Evolutionary conservation across 257 asterid species (phyloP), one percentile per base, ranked within the genome.

Genomic region (Jaltomata sinuosa): DNA sequence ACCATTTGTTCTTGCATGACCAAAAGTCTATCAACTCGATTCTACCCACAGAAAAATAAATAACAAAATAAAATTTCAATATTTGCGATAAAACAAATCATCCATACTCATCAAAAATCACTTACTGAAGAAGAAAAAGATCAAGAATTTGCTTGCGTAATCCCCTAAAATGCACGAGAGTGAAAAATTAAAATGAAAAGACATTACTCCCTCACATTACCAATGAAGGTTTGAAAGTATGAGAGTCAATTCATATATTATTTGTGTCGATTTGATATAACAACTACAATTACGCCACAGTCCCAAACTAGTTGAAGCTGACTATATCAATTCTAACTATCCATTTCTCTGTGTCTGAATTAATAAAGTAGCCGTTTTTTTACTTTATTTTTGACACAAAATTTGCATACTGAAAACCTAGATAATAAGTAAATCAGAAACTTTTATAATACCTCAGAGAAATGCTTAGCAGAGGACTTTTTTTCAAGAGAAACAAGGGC

Each of bases 1-100:
- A 85, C 89, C 87, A 83, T 88, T 52, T 89, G 91, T 31, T 85
- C 90, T 84, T 91, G 94, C 92, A 90, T 79, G 27, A 88, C 52
- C 84, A 65, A 38, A n/a, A 53, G 50, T 81, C 88, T 87, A 18
- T 88, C 54, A 31, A 54, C 86, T 52, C 67, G 84, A 84, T 83
- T 88, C 96, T 89, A 78, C 40, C 65, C 53, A 49, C 22, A 67
- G 34, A 59, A 10, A 71, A 32, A 8, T 27, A 5, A 74, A 72
- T 16, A 53, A 53, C 4, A n/a, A 54, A 54, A 54, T 54, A 19
- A 53, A 1, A 54, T 18, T 19, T 19, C 0, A 53, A 19, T 12
- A 52, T 52, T 53, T 53, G 59, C n/a, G 10, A 53, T 9, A 53
- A 53, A 18, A 53, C 25, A 7, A 2, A 18, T 53, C 18, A 18